These are phyloP conservation scores for Globisporangium nunn DNA, from an alignment of 352 stramenopile genomes.

Conservation along the genomic window DNA sequence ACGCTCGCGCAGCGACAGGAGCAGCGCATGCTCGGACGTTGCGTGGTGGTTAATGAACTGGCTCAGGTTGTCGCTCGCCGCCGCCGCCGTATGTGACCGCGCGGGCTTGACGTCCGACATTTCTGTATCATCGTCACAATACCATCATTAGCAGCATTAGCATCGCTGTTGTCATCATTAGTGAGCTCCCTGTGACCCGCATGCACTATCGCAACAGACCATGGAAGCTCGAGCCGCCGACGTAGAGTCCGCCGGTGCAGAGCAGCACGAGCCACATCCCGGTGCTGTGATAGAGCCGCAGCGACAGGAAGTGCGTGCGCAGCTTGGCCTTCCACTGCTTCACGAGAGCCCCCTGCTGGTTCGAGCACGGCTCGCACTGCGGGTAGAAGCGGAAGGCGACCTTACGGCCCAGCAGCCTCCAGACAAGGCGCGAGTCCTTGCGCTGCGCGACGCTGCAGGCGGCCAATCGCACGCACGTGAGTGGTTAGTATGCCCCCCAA, in stretches of 20 bases:
- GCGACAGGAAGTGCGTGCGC: conserved; percentile 49
- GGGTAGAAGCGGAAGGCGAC: conserved; percentile 78
- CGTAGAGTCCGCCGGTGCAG: conserved; percentile 63
- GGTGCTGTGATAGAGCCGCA: conserved; percentile 70
- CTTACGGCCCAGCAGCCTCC: conserved; percentile 33
- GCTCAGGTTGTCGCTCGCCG: conserved; percentile 9
- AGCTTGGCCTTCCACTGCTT: conserved; percentile 60
- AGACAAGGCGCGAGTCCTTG: conserved; percentile 34
- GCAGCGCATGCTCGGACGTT: conserved; percentile 35
- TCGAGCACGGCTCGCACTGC: conserved; percentile 79
- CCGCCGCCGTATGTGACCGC: neutral
- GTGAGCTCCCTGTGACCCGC: neutral
- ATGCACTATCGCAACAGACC: conserved; percentile 6
- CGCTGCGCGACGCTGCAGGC: conserved; percentile 44
- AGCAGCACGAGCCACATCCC: conserved; percentile 80
- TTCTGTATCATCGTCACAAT: conserved; percentile 14
- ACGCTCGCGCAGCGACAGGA: conserved; percentile 43
- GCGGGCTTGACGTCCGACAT: conserved; percentile 33
- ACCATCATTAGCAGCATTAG: too few relatives aligned
- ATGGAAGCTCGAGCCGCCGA: conserved; percentile 60
- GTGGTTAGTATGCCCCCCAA: neutral
- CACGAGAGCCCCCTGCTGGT: conserved; percentile 55
- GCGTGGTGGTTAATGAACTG: conserved; percentile 15
- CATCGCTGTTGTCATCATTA: too few relatives aligned
- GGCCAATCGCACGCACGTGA: neutral